Base-by-base conservation (phyloP, 352 stramenopile genomes). In the Globisporangium nodosum region DNA sequence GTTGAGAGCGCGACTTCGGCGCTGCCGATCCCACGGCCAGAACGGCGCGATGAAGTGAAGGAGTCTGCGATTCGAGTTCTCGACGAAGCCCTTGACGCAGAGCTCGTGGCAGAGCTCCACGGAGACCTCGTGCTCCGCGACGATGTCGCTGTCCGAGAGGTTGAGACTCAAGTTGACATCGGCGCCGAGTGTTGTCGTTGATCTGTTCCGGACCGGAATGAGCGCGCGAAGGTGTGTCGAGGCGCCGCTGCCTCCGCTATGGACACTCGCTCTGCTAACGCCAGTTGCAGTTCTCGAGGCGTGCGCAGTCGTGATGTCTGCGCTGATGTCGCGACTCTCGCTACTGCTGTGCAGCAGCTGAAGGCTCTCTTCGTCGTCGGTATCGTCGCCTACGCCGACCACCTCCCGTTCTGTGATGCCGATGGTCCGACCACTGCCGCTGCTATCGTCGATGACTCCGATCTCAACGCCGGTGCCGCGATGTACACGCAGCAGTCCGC, bases 61-160 rank as follows among this genome's bases (percentile, higher is more conserved):
- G 11, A 87, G 50, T 33, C 70, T 71, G 13, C 74, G 71, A 5
- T 62, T 65, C n/a, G 70, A 63, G 63, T 88, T 88, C 54, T 88
- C 76, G 6, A 79, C 79, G 47, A 78, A 85, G 0, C 81, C 83
- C 47, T 80, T 85, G n/a, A 82, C 69, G 54, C 83, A 93, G 18
- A 93, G 59, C 39, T 93, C 81, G 48, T 93, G 83, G 48, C 83
- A 93, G 46, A 89, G 67, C 49, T 88, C 77, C 1, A 77, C 71
- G 13, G 63, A 67, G 51, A 93, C 81, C 35, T 86, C 70, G 39
- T 87, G 68, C 54, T 84, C 71, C 1, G 76, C 70, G 9, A 71
- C 57, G 13, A 74, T 60, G 18, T 68, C 67, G 4, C 70, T 61
- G 24, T 69, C 45, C 0, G 60, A 45, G 20, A 78, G 52, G 2